Base-by-base conservation (phyloP, 306 rosid genomes). In the Trichosanthes truncata region DNA sequence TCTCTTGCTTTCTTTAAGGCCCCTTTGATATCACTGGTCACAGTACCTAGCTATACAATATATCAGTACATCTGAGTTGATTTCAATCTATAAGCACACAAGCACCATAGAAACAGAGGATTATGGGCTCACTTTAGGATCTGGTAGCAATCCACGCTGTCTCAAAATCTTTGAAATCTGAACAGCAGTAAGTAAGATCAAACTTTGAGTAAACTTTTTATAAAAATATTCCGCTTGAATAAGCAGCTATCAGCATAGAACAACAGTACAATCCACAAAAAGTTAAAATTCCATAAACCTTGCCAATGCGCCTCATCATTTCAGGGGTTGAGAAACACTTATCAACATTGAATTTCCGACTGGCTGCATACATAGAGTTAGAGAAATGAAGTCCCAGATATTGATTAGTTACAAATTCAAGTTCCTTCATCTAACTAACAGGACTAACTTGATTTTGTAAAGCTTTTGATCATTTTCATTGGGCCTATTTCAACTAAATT, bases 281-380 rank as follows among this genome's bases (percentile, higher is more conserved):
- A 31, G 41, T 79, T 38, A 56, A 36, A 80, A 71, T 67, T 66
- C 81, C 43, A 80, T 82, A 62, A 72, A 95, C 99, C 99, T 95
- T 95, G 76, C 90, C 95, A 82, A 95, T 88, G 60, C 91, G 94
- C 85, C 91, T 91, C 82, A 96, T 89, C 99, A 95, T 93, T 86
- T 96, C 93, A 78, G 92, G 97, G 79, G 99, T 93, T 57, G 99
- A 89, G 86, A 95, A 95, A 86, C 99, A 95, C 89, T 95, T 95
- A 83, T 95, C 99, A 33, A 93, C 94, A 82, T 90, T 93, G 82
- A 95, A 90, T 86, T 95, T 95, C 59, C 80, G 87, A 83, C 92
- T 93, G 80, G 83, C 99, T 95, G 82, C 65, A 81, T 62, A 43
- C 40, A 40, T 38, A 57, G 11, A 77, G 66, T 36, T 23, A 15